These are phyloP conservation scores for Zygotorulaspora mrakii DNA, from an alignment of 1,139 yeast genomes.

Conservation along the genomic window DNA sequence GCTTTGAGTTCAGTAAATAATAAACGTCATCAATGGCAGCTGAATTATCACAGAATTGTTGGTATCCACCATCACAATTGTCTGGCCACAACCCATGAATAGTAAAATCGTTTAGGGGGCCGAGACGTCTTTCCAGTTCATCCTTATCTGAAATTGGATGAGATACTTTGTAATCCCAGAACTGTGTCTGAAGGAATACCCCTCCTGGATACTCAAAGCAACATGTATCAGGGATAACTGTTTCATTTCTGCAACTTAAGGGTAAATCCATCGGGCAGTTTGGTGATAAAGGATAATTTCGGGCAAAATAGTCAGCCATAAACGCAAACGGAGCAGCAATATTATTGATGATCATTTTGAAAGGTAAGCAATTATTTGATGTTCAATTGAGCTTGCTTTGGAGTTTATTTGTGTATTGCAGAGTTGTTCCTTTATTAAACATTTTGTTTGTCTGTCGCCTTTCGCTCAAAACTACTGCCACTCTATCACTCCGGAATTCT, in stretches of 20 bases:
- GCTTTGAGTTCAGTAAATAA: slow-evolving; percentile 43
- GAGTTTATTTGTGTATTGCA: neutral
- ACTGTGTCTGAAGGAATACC: slow-evolving; percentile 77
- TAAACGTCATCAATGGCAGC: slow-evolving; percentile 56
- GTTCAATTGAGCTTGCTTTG: neutral
- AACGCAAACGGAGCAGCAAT: slow-evolving; percentile 2
- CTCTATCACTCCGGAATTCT: too few species aligned
- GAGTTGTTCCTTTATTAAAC: too few species aligned
- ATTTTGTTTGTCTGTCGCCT: too few species aligned
- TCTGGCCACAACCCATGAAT: slow-evolving; percentile 87
- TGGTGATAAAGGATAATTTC: slow-evolving; percentile 14
- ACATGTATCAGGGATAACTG: slow-evolving; percentile 54
- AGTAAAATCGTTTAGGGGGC: slow-evolving; percentile 75
- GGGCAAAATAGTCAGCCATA: slow-evolving; percentile 3
- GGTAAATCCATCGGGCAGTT: slow-evolving; percentile 67
- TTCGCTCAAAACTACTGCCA: too few species aligned
- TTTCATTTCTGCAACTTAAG: slow-evolving; percentile 53
- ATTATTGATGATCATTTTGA: neutral
- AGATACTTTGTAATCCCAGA: slow-evolving; percentile 84
- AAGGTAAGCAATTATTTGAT: neutral
- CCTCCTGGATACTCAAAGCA: slow-evolving; percentile 93
- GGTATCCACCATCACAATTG: slow-evolving; percentile 69
- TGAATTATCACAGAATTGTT: slow-evolving; percentile 68
- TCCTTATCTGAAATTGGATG: slow-evolving; percentile 20
- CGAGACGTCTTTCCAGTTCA: slow-evolving; percentile 48